phyloP scores from a whole-genome alignment of 2,329 filamentous ascomycete species.

The Pseudogymnoascus sp. region DNA sequence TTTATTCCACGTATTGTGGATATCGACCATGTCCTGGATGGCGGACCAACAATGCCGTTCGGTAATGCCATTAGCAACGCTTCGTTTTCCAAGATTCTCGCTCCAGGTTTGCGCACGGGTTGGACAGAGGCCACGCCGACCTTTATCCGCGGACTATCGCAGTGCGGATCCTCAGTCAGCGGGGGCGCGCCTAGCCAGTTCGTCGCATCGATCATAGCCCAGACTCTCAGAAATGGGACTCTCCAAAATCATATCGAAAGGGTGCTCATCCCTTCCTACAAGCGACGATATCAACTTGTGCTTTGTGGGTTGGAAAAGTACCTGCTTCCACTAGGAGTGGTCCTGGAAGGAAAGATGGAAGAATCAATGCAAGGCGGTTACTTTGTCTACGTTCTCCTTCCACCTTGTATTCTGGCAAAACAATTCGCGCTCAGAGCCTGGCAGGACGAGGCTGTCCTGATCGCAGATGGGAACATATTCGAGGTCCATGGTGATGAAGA shows the following conservation, averaged over 20 bases:
- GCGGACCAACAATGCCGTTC: conserved; percentile 50
- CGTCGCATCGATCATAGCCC: conserved; percentile 43
- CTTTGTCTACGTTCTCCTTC: conserved; percentile 73
- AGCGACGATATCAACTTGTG: conserved; percentile 43
- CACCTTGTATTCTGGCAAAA: conserved; percentile 39
- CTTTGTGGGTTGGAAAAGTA: conserved; percentile 50
- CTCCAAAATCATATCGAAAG: conserved; percentile 39
- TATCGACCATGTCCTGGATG: conserved; percentile 62
- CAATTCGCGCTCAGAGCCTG: conserved; percentile 36
- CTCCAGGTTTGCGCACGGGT: conserved; percentile 75
- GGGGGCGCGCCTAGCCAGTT: conserved; percentile 53
- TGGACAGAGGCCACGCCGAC: conserved; percentile 71
- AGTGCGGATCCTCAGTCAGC: conserved; percentile 46
- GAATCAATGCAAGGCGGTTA: conserved; percentile 59
- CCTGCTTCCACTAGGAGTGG: conserved; percentile 56
- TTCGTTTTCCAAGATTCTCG: conserved; percentile 81
- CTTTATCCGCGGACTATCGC: conserved; percentile 45
- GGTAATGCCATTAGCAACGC: conserved; percentile 81
- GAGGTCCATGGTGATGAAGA: conserved; percentile 53
- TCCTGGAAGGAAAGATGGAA: conserved; percentile 35
- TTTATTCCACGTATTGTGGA: conserved; percentile 69
- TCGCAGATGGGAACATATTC: conserved; percentile 65
- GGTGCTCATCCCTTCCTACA: conserved; percentile 39
- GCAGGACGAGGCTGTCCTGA: conserved; percentile 56
- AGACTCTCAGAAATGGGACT: conserved; percentile 39